These are phyloP conservation scores for Hyaloscypha variabilis DNA, from an alignment of 495 filamentous ascomycete species.

Conservation along the genomic window DNA sequence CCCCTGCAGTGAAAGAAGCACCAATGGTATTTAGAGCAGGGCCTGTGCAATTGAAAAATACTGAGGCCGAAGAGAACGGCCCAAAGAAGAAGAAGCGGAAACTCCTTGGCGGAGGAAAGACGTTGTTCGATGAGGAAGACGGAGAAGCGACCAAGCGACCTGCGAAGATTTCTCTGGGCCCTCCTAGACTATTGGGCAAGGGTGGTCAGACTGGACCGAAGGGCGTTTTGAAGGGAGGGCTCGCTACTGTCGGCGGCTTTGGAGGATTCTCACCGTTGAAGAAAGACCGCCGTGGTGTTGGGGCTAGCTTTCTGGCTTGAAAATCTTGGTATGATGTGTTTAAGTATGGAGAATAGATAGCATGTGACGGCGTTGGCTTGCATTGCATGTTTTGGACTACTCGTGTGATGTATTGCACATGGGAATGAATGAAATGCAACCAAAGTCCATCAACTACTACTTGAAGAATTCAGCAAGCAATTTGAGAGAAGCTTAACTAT, in stretches of 20 bases:
- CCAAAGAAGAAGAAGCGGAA: constrained; percentile 77
- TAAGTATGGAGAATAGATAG: neutral
- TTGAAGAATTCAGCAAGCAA: too few relatives aligned
- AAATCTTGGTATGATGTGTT: neutral
- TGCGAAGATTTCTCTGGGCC: constrained; percentile 30
- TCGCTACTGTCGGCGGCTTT: constrained; percentile 39
- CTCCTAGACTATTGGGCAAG: constrained; percentile 36
- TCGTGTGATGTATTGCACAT: neutral
- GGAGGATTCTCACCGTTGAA: constrained; percentile 80
- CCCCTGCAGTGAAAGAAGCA: neutral
- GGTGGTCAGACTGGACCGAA: constrained; percentile 28
- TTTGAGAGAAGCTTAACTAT: too few relatives aligned
- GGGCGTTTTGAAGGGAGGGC: constrained; percentile 27
- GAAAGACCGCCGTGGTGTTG: constrained; percentile 64
- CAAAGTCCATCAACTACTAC: too few relatives aligned
- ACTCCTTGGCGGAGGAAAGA: constrained; percentile 64
- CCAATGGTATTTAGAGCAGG: neutral
- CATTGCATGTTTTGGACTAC: neutral
- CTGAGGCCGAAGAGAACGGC: constrained; percentile 40
- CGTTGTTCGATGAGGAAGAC: constrained; percentile 78
- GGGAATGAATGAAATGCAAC: neutral
- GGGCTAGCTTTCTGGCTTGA: constrained; percentile 56
- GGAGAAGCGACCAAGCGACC: constrained; percentile 45
- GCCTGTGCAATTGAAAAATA: constrained; percentile 4
- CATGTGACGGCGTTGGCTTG: constrained; percentile 1